Base-by-base conservation (phyloP, 306 rosid species). In the Cercis canadensis region DNA sequence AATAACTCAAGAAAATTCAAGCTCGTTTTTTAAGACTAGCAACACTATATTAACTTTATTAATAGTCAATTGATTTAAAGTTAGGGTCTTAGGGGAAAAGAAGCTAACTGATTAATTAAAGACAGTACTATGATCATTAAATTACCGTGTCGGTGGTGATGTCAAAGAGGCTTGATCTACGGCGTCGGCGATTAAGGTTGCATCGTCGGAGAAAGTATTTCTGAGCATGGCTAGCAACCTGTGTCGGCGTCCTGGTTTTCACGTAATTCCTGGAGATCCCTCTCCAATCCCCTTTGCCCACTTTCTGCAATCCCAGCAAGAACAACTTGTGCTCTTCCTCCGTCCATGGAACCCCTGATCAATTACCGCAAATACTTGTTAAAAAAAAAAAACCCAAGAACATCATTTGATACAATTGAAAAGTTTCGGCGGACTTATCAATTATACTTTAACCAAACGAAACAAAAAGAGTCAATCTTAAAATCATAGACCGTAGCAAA, bases 281-380 rank as follows among this genome's bases (percentile, higher is more conserved):
- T 67, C 99, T 87, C 99, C 99, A 95, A 76, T 95, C 99, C 52
- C 99, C 99, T 69, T 95, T 95, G 40, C 99, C 99, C 14, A 91
- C 99, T 75, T 87, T 86, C 85, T 91, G 96, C 79, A 95, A 83
- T 77, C 99, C 99, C 43, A 87, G 67, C 85, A 95, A 65, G 52
- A 95, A 95, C 44, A 95, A 84, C 84, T 91, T 95, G 87, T 95
- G 99, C 73, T 95, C 99, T 43, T 91, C 97, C 81, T 95, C 99
- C 54, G 99, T 91, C 99, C 99, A 95, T 10, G 99, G 99, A 62
- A 95, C 88, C 9, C 99, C 99, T 95, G 84, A 82, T 77, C 70
- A 72, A 70, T 72, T 78, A 73, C 45, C 78, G 63, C 18, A 46
- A 57, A 63, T 36, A 16, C 11, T 18, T 44, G 32, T 18, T 8